A percentile compares a stretch with the other conserved stretches of the same genome.
These are phyloP conservation scores for Cordia subcordata DNA, from an alignment of 257 asterid species.

Conservation along the genomic window DNA sequence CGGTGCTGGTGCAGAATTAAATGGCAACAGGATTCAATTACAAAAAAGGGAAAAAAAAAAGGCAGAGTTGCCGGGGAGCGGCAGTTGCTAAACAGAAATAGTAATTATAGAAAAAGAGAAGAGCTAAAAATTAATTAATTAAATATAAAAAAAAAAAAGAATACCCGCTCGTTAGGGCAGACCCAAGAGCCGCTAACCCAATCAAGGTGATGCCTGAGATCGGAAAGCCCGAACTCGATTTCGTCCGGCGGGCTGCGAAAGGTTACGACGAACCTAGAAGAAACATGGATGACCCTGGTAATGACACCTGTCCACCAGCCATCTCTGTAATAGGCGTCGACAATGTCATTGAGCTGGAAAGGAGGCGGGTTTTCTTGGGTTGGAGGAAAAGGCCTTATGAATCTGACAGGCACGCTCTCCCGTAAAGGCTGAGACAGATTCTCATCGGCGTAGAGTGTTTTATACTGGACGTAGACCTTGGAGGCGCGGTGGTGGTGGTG, in stretches of 20 bases:
- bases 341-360: constrained; percentile 40
- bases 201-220: constrained; percentile 55
- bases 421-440: constrained; percentile 27
- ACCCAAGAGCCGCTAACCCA: constrained; percentile 65
- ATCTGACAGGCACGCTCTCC: constrained; percentile 30
- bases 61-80: too few relatives aligned
- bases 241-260: constrained; percentile 54
- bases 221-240: constrained; percentile 39
- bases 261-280: constrained; percentile 29
- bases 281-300: constrained; percentile 19
- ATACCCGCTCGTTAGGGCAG: constrained; percentile 49
- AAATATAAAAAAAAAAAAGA: too few relatives aligned
- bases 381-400: constrained; percentile 52
- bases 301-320: constrained; percentile 75
- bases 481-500: background rate
- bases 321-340: constrained; percentile 55
- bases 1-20: too few relatives aligned
- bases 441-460: constrained; percentile 32
- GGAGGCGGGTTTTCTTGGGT: constrained; percentile 4
- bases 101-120: background rate
- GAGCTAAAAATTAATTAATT: background rate
- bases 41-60: too few relatives aligned
- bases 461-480: constrained; percentile 42
- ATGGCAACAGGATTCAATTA: too few relatives aligned
- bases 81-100: too few relatives aligned